phyloP scores from a whole-genome alignment of 2,329 filamentous ascomycete genomes.

The Aulographum hederae region DNA sequence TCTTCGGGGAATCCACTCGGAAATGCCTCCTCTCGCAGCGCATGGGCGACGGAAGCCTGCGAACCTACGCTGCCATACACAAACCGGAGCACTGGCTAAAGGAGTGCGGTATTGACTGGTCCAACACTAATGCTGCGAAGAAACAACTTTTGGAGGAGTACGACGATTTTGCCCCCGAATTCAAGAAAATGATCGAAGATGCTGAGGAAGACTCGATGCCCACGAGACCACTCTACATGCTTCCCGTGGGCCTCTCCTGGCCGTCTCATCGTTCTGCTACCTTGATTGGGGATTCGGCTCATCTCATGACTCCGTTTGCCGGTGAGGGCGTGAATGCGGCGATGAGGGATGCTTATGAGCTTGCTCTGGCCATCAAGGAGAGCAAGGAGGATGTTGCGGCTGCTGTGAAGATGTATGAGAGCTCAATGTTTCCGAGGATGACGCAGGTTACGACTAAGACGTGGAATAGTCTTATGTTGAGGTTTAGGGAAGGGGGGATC shows the following conservation, averaged over 20 bases:
- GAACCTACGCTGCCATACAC: slow-evolving; percentile 18
- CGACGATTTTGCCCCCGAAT: slow-evolving; percentile 23
- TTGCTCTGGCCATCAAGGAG: slow-evolving; percentile 16
- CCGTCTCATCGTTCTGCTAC: slow-evolving; percentile 29
- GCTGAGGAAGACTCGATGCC: slow-evolving; percentile 18
- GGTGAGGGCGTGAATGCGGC: slow-evolving; percentile 42
- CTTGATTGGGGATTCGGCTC: slow-evolving; percentile 40
- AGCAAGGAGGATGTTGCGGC: background rate
- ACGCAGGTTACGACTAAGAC: slow-evolving; percentile 1
- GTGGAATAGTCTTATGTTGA: background rate
- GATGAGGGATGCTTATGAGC: slow-evolving; percentile 33
- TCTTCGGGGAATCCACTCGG: slow-evolving; percentile 22
- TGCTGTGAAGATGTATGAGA: slow-evolving; percentile 1
- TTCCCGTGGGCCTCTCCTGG: slow-evolving; percentile 34
- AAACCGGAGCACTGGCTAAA: slow-evolving; percentile 20
- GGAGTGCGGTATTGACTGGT: slow-evolving; percentile 26
- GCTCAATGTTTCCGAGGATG: slow-evolving; percentile 2
- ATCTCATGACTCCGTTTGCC: slow-evolving; percentile 39
- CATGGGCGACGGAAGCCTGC: slow-evolving; percentile 30
- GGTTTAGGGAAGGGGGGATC: background rate
- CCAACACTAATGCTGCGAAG: slow-evolving; percentile 18
- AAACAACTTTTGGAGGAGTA: slow-evolving; percentile 19
- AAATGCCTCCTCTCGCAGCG: slow-evolving; percentile 22
- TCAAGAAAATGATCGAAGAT: slow-evolving; percentile 16
- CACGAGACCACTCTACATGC: slow-evolving; percentile 29